Base-by-base conservation (phyloP, 225 moss, liverwort and hornwort genomes). In the Sphagnum contortum region DNA sequence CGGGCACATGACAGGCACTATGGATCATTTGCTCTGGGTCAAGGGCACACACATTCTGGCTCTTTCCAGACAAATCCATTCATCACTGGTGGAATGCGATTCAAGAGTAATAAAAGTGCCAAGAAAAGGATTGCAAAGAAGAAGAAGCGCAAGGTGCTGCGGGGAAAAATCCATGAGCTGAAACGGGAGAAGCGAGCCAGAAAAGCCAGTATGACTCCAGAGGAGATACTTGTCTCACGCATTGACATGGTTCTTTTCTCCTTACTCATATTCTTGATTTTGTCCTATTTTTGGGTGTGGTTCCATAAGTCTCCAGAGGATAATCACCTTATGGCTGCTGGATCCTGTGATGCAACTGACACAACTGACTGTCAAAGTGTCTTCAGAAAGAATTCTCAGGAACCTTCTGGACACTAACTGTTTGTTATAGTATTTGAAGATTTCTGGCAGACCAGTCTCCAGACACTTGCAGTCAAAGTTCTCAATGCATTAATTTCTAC, bases 141-240 rank as follows among this genome's bases (percentile, higher is more conserved):
- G 76, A 81, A 78, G 72, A 85, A 81, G 71, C 6, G 9, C 7
- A 52, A 52, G 52, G 80, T 73, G 64, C 64, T 10, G 67, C 78
- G 73, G 78, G 84, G 54, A 46, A 75, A 5, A 85, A 81, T 75
- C 81, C 80, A 8, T 69, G 73, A 81, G 70, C 73, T 81, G 62
- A 78, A 75, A 59, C 57, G 67, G 78, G 75, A 51, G 50, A 85
- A 59, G 61, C 73, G 76, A 64, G 57, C 81, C 69, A 76, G 81
- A 65, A 85, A 85, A 60, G 73, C 73, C 64, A 85, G 76, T 64
- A 76, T 85, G 84, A 76, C 71, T 61, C 73, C 84, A 3, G 84
- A 85, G 76, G 59, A 85, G 64, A 73, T 73, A 6, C 57, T 85
- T 12, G 64, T 81, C 57, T 81, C 71, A 61, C 80, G 73, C 4